Conservation (phyloP, 1,139 yeast species). For the Nakaseomyces kungkrabaensis region DNA sequence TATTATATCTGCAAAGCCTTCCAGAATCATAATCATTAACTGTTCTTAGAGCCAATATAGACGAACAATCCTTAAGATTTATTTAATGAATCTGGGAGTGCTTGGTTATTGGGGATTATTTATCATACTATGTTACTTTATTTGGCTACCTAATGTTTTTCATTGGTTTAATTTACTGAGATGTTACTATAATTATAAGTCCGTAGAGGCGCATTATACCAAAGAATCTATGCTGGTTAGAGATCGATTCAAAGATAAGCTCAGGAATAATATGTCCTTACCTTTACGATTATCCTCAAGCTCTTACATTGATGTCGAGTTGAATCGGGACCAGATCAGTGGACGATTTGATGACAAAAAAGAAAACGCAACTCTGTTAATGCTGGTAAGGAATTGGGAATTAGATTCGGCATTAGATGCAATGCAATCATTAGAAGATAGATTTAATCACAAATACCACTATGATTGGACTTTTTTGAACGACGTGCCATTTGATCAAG, state of each 20-base stretch:
- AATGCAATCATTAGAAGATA: constrained; percentile 58
- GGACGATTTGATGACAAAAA: constrained; percentile 10
- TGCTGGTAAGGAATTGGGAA: constrained; percentile 65
- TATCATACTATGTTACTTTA: background rate
- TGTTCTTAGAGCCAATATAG: no score
- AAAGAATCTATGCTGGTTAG: background rate
- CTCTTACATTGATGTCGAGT: constrained; percentile 31
- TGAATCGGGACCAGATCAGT: background rate
- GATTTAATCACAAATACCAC: constrained; percentile 55
- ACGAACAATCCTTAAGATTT: background rate
- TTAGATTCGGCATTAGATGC: constrained; percentile 52
- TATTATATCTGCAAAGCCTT: no score
- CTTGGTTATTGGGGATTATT: background rate
- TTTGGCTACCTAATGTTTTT: background rate
- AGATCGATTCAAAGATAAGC: background rate
- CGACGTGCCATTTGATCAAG: constrained; percentile 65
- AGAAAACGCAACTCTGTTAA: constrained; percentile 56
- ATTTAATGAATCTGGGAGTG: background rate
- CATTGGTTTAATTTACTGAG: background rate
- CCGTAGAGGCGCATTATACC: background rate
- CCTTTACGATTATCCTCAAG: constrained; percentile 34
- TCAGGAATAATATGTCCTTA: background rate
- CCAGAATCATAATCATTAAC: no score
- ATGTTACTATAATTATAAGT: background rate
- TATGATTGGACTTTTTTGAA: constrained; percentile 88